Evolutionary conservation across 139 green algal genomes (phyloP).

Genomic region (Ettlia oleoabundans): DNA sequence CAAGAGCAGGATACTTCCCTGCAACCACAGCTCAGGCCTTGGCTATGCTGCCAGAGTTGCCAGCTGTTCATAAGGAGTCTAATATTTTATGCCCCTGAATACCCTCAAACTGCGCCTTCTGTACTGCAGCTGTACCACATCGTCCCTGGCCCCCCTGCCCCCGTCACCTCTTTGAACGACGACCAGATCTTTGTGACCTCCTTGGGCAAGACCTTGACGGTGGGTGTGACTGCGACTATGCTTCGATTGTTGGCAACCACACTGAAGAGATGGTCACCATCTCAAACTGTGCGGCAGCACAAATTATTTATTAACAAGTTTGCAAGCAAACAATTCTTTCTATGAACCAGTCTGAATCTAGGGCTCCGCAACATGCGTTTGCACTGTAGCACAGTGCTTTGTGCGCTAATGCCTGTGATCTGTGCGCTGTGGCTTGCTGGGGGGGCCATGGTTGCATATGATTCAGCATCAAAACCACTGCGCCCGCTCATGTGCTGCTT

Average conservation of each 20-base stretch:
- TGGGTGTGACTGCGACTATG: not conserved
- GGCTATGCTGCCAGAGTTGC: not conserved
- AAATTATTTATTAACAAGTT: no score
- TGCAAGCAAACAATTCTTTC: no score
- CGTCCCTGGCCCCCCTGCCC: constrained; percentile 11
- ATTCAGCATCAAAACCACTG: not conserved
- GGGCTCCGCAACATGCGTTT: no score
- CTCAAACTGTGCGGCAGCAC: no score
- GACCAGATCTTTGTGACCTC: constrained; percentile 18
- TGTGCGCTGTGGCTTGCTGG: no score
- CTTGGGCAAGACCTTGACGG: not conserved
- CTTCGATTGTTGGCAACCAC: not conserved
- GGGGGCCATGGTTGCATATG: not conserved
- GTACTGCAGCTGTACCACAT: constrained; percentile 11
- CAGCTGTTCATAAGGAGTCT: not conserved
- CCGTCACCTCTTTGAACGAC: constrained; percentile 6
- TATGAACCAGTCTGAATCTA: no score
- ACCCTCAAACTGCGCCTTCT: not conserved
- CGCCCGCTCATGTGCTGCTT: not conserved
- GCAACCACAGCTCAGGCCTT: no score
- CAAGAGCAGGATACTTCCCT: no score
- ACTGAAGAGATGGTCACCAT: no score
- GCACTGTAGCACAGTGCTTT: not conserved
- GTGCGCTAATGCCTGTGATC: not conserved
- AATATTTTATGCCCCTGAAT: no score